Evolutionary conservation across 495 filamentous ascomycete genomes (phyloP), one percentile per base, ranked within the genome.

Genomic region (Neurospora sp.): DNA sequence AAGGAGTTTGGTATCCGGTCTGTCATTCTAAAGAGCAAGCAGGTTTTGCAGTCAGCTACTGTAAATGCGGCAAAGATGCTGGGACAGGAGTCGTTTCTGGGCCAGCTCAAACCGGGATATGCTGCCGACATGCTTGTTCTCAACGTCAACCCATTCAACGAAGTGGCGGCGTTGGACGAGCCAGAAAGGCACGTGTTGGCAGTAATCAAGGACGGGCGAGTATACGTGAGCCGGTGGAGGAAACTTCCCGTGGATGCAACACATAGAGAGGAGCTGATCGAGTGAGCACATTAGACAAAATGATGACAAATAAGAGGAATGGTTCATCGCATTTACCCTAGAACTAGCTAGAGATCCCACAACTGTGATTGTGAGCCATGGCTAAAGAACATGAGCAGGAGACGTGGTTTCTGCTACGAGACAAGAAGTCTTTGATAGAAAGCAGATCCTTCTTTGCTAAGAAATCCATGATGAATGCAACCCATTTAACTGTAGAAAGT

Each of bases 21-120:
- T 3, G 74, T 82, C 14, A 85, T 84, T 0, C 76, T 87, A 37
- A 82, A 77, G 45, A 73, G 81, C 1, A 40, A 81, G 8, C 81
- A 84, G 72, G 74, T 89, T 5, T 72, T 89, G 70, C 83, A 83
- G 71, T 85, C 82, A 68, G 87, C 87, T 0, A 89, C 87, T 14
- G 74, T 87, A 0, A 87, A 85, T 72, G 78, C 85, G 3, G 87
- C 87, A 2, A 79, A 78, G 71, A 82, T 84, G 80, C 74, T 87
- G 72, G 75, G 82, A 9, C 78, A 81, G 71, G 80, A 82, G 71
- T 77, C 79, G 3, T 77, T 74, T 22, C 76, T 88, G 31, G 87
- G 87, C 1, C 80, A 83, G 73, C 74, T 89, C 4, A 65, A 65
- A 37, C 53, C 53, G 8, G 53, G 53, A 65, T 65, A 65, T 65